A percentile compares a stretch with the other conserved stretches of the same genome.
Conservation (phyloP, 306 rosid genomes). For the Vigna hirtella region DNA sequence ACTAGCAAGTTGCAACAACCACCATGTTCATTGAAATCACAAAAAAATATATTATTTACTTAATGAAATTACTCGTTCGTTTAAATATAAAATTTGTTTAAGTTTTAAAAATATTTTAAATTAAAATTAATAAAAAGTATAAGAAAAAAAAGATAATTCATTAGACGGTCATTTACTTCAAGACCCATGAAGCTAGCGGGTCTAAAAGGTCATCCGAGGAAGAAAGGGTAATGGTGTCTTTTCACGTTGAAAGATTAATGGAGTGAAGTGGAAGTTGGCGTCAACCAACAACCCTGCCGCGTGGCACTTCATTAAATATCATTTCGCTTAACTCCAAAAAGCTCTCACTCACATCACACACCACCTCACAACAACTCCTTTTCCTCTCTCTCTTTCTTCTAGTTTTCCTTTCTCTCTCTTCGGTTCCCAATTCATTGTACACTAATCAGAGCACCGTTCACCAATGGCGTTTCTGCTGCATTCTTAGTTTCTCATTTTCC, state of each 20-base stretch:
- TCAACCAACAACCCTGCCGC: constrained; percentile 49
- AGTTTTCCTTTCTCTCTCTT: constrained; percentile 37
- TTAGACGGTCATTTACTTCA: not conserved
- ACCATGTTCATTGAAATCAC: too few species aligned
- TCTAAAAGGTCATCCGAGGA: constrained; percentile 23
- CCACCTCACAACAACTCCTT: constrained; percentile 6
- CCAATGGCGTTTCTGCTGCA: constrained; percentile 36
- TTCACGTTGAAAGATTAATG: not conserved
- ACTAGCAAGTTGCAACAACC: not conserved
- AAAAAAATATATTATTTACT: too few species aligned
- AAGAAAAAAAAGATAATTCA: not conserved
- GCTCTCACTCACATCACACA: not conserved
- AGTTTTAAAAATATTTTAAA: too few species aligned
- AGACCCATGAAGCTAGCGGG: not conserved
- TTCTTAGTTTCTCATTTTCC: not conserved
- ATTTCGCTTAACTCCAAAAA: constrained; percentile 34
- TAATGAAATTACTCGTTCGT: too few species aligned
- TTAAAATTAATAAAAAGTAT: too few species aligned
- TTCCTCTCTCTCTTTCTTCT: constrained; percentile 8
- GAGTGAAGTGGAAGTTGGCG: constrained; percentile 50
- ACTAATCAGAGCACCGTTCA: constrained; percentile 2
- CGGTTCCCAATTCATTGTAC: constrained; percentile 34
- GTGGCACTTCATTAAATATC: constrained; percentile 49
- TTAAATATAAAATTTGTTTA: too few species aligned
- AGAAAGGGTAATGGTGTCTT: constrained; percentile 27